Base-by-base conservation (phyloP, 768 basidiomycete species). In the Leucocoprinus leucothites region DNA sequence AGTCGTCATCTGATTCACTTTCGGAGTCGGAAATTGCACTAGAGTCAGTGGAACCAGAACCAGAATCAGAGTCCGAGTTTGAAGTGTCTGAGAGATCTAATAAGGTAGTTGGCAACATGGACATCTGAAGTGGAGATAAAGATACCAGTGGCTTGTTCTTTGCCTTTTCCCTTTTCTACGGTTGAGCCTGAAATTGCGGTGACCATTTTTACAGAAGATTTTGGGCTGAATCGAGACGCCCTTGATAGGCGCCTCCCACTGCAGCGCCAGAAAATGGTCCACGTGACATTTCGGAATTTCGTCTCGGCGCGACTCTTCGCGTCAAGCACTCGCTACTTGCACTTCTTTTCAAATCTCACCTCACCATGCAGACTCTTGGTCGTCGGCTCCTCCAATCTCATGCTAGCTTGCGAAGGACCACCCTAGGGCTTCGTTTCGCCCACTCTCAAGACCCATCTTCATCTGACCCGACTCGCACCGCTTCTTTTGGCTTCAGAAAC, bases 401-500 rank as follows among this genome's bases (percentile, higher is more conserved):
- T 16, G 46, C 48, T 7, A 49, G 38, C 34, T 46, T 34, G 34
- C 54, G 31, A 65, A 67, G 19, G 46, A 58, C 16, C 57, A 65
- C 40, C 63, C 68, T 22, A 64, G 69, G 46, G 57, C 54, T 38
- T n/a, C 60, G 51, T 44, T 55, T 36, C 38, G 9, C 47, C 8
- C 44, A 56, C 51, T 41, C 57, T 6, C 60, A 53, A 35, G 61
- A 47, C 50, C 57, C 48, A 44, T 53, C 43, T 42, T 5, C 28
- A 53, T 36, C 57, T 13, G 61, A 71, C 16, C 38, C 38, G 24
- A 58, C 69, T 13, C 68, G 72, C 56, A 89, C 87, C 4, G 79
- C 94, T 0, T 96, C 97, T 31, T 99, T 99, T 69, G 97, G 97
- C 24, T 99, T 94, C 80, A 82, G 78, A 70, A 90, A 87, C 6